Evolutionary conservation across 192 early-diverging fungal species (phyloP).

Genomic region (Coemansia sp.): DNA sequence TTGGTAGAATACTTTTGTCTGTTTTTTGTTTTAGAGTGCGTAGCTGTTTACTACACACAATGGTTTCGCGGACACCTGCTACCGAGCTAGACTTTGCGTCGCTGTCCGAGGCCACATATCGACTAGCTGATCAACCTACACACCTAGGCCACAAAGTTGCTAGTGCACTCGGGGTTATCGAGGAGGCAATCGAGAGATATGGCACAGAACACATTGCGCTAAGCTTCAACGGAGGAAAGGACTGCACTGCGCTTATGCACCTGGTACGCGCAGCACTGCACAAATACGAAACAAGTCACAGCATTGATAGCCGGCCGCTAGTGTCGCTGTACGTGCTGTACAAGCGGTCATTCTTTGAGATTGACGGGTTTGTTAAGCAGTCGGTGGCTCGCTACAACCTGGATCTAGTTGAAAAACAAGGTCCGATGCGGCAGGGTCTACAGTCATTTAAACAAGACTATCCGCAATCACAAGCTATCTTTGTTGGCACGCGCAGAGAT

Average conservation of each 20-base stretch:
- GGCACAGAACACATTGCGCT: conserved; percentile 64
- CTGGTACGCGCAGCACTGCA: conserved; percentile 69
- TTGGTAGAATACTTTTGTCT: not conserved
- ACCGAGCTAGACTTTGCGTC: conserved; percentile 31
- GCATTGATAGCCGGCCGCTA: conserved; percentile 19
- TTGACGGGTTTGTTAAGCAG: conserved; percentile 81
- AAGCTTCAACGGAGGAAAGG: conserved; percentile 96
- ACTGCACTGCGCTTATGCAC: conserved; percentile 91
- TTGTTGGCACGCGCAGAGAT: conserved; percentile 77
- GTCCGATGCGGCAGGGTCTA: conserved; percentile 79
- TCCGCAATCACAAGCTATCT: conserved; percentile 67
- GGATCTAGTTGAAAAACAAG: conserved; percentile 63
- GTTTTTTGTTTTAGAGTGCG: not conserved
- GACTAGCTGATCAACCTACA: conserved; percentile 25
- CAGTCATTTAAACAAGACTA: conserved; percentile 62
- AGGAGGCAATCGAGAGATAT: conserved; percentile 54
- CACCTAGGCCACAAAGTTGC: conserved; percentile 37
- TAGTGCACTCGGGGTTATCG: conserved; percentile 35
- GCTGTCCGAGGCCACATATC: conserved; percentile 31
- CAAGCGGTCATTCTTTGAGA: conserved; percentile 78
- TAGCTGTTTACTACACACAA: conserved; percentile 3
- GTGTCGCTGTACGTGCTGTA: conserved; percentile 78
- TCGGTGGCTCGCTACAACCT: conserved; percentile 71
- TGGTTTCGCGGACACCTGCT: conserved; percentile 35
- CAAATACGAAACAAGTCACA: conserved; percentile 22